A percentile compares a stretch with the other conserved stretches of the same genome.
These are phyloP conservation scores for Friedmanniomyces endolithicus DNA, from an alignment of 495 filamentous ascomycete genomes.

Conservation along the genomic window DNA sequence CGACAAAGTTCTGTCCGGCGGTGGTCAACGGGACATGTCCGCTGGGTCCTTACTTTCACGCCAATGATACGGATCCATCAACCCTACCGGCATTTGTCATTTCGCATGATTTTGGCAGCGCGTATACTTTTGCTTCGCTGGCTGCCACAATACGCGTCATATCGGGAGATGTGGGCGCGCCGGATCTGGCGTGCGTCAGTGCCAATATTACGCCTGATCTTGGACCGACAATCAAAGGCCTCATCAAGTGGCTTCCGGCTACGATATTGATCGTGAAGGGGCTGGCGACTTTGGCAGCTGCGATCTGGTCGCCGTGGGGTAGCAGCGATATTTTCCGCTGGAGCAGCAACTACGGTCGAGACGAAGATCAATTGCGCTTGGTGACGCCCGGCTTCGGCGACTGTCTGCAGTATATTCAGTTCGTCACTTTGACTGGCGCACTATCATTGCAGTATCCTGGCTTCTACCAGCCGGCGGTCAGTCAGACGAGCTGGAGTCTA, in stretches of 20 bases:
- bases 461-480: constrained; percentile 83
- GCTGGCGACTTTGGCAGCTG: constrained; percentile 66
- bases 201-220: constrained; percentile 73
- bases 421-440: constrained; percentile 73
- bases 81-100: constrained; percentile 60
- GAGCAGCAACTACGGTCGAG: constrained; percentile 91
- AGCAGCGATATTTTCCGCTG: constrained; percentile 79
- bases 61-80: constrained; percentile 41
- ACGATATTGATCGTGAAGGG: constrained; percentile 68
- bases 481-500: constrained; percentile 71
- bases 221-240: constrained; percentile 45
- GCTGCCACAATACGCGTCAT: constrained; percentile 54
- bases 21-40: constrained; percentile 57
- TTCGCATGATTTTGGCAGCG: constrained; percentile 60
- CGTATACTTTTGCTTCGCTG: constrained; percentile 75
- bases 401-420: constrained; percentile 95
- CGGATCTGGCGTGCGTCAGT: constrained; percentile 65
- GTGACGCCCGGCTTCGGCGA: constrained; percentile 96
- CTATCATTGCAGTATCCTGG: constrained; percentile 83
- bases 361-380: constrained; percentile 78
- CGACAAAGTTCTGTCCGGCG: constrained; percentile 49
- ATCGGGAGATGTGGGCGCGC: constrained; percentile 52
- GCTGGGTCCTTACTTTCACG: constrained; percentile 56
- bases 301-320: constrained; percentile 87
- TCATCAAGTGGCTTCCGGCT: constrained; percentile 68